Percentiles rank a stretch among this genome's conserved stretches.
phyloP scores from a whole-genome alignment of 768 basidiomycete genomes.

The Tulasnella sp. region DNA sequence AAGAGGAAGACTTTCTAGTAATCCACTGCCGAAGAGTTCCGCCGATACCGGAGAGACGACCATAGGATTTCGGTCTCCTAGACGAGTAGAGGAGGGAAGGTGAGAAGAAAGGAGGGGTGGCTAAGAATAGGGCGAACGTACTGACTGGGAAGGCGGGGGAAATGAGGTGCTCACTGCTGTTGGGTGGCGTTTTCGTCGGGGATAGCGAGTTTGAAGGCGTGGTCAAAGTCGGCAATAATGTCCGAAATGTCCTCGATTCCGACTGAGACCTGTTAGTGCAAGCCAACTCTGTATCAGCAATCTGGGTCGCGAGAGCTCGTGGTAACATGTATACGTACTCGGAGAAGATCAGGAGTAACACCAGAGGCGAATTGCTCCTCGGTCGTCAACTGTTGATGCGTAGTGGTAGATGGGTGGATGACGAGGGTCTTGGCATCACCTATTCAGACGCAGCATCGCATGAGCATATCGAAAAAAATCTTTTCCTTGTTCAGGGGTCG shows the following conservation, averaged over 20 bases:
- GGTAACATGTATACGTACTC: not conserved
- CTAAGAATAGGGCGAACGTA: not conserved
- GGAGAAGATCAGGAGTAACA: slow-evolving; percentile 27
- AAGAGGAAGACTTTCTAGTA: slow-evolving; percentile 1
- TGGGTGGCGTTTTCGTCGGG: slow-evolving; percentile 25
- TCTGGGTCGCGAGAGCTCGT: not conserved
- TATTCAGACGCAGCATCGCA: not conserved
- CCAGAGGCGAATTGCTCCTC: slow-evolving; percentile 32
- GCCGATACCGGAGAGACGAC: not conserved
- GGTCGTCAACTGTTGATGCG: slow-evolving; percentile 24
- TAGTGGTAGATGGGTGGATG: slow-evolving; percentile 28
- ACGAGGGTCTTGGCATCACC: slow-evolving; percentile 61
- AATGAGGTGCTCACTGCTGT: slow-evolving; percentile 11
- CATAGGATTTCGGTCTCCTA: not conserved
- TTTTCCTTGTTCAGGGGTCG: no score
- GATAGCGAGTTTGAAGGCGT: slow-evolving; percentile 28
- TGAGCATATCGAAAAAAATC: not conserved
- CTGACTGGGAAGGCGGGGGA: not conserved
- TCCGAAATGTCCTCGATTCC: slow-evolving; percentile 32
- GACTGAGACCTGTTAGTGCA: slow-evolving; percentile 29
- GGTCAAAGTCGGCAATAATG: slow-evolving; percentile 33
- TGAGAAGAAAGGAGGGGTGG: not conserved
- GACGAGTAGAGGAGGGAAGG: not conserved
- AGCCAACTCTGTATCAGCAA: not conserved
- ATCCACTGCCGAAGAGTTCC: not conserved